phyloP scores from a whole-genome alignment of 371 early-diverging fungal genomes.

The Syncephalastrum racemosum region DNA sequence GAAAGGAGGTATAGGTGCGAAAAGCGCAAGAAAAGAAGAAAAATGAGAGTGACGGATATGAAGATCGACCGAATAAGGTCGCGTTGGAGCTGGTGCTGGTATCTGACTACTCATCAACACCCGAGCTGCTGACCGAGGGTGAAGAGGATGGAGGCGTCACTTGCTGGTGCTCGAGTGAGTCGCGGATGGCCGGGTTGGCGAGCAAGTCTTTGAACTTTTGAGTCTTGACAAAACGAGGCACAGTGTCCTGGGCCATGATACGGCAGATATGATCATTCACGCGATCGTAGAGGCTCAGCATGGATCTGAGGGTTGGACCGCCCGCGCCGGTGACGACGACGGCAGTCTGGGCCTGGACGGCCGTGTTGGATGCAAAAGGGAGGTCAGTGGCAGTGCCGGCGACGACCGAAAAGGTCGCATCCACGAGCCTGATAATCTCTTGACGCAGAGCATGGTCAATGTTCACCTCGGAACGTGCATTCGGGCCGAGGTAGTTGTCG shows the following conservation, averaged over 20 bases:
- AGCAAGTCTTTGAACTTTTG: conserved; percentile 47
- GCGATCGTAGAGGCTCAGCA: conserved; percentile 52
- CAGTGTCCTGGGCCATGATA: conserved; percentile 73
- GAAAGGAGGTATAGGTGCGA: too few relatives aligned
- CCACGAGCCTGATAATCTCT: conserved; percentile 36
- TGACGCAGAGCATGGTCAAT: conserved; percentile 47
- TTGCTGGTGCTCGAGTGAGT: conserved; percentile 7
- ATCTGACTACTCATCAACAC: background rate
- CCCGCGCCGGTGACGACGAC: conserved; percentile 14
- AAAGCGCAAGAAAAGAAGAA: background rate
- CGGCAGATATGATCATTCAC: conserved; percentile 69
- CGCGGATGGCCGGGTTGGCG: conserved; percentile 2
- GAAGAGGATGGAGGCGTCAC: background rate
- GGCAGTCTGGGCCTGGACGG: conserved; percentile 9
- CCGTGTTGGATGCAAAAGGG: conserved; percentile 15
- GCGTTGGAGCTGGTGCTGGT: background rate
- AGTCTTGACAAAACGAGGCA: conserved; percentile 68
- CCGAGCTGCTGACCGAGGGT: background rate
- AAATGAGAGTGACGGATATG: conserved; percentile 1
- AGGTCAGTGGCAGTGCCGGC: conserved; percentile 13
- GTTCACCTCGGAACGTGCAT: conserved; percentile 56
- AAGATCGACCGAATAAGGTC: background rate
- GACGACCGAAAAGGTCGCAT: conserved; percentile 21
- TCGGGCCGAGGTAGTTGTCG: conserved; percentile 53
- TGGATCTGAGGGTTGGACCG: conserved; percentile 13